Base-by-base conservation (phyloP, 2,329 filamentous ascomycete genomes). In the Pestalotiopsis sp. region DNA sequence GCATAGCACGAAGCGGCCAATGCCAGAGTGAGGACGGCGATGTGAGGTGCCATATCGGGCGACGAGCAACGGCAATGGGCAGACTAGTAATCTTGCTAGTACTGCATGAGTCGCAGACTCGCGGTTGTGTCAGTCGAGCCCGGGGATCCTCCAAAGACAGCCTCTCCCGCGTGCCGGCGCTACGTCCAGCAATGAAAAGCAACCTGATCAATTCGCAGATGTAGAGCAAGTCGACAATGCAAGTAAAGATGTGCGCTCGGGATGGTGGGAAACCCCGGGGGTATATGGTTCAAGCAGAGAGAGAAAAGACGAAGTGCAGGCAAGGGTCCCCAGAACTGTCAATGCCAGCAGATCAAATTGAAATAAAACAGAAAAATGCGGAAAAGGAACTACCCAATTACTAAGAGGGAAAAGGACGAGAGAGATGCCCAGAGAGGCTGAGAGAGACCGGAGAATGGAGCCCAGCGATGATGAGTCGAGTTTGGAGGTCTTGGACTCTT, bases 1-100 rank as follows among this genome's bases (percentile, higher is more conserved):
- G 67, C 66, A 66, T 71, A 65, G 69, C 70, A 72, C 62, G 40
- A 70, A 63, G 70, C 70, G 69, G 73, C 73, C 72, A 75, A 66
- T 49, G 69, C 69, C 45, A 77, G 68, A 68, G 72, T 69, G 60
- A 73, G 49, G 57, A 65, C 69, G 59, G 66, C 68, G 20, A 62
- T 64, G 17, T 23, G 56, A 27, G 62, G 31, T 31, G 67, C 52
- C 67, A 68, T 68, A 17, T 41, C 31, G 58, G 31, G 57, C 27
- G 49, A 17, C 17, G n/a, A 40, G 45, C 27, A 65, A 40, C n/a
- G 9, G 45, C 31, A n/a, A 17, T 31, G 9, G 11, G 40, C 31
- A 57, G 36, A 38, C 38, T 40, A 60, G 40, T 57, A 62, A 63
- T 36, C 31, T 58, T 58, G 31, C 67, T 20, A 57, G 25, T 14